phyloP scores from a whole-genome alignment of 306 rosid genomes.

The Gastrolobium bilobum region DNA sequence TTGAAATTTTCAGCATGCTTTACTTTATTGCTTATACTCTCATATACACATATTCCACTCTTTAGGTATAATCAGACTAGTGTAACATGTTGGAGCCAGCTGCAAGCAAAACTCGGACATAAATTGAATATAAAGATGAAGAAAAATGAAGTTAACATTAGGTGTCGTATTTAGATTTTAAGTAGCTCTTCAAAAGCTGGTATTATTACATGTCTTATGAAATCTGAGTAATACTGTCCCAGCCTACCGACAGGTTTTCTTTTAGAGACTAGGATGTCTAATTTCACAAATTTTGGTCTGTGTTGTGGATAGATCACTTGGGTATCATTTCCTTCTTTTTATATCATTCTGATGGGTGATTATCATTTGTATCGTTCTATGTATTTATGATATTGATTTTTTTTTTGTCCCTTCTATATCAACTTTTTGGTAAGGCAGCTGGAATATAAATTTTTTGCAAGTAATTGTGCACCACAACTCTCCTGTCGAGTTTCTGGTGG shows the following conservation, averaged over 20 bases:
- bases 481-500: background rate
- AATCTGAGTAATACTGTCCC: background rate
- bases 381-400: background rate
- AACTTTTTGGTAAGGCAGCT: background rate
- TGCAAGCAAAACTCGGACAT: background rate
- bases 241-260: background rate
- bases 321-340: background rate
- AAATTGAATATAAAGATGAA: background rate
- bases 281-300: background rate
- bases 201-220: background rate
- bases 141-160: background rate
- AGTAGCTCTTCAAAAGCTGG: background rate
- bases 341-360: background rate
- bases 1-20: conserved; percentile 18
- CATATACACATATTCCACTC: background rate
- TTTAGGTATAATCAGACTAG: background rate
- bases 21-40: background rate
- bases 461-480: background rate
- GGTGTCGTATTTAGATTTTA: background rate
- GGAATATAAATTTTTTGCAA: background rate
- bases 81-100: conserved; percentile 17
- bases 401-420: background rate
- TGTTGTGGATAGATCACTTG: background rate
- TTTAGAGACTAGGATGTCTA: background rate
- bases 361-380: background rate